Evolutionary conservation across 345 rosid genomes (phyloP).

Genomic region (Acer yangbiense): DNA sequence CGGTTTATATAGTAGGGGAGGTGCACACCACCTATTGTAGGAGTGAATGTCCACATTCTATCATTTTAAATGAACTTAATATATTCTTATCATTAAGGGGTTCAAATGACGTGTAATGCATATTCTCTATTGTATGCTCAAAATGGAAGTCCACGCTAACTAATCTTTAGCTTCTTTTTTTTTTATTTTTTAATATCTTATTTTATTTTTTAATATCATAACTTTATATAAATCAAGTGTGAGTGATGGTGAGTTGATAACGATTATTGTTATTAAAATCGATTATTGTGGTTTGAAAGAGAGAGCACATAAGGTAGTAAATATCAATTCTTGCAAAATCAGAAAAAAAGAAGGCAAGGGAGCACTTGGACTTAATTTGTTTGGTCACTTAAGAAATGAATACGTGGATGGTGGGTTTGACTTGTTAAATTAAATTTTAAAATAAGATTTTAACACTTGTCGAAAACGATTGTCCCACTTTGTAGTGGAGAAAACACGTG

Average conservation of each 20-base stretch:
- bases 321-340: not conserved
- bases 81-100: not conserved
- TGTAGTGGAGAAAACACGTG: constrained; percentile 1
- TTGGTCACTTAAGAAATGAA: not conserved
- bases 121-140: not conserved
- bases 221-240: not conserved
- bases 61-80: not conserved
- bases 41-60: too few relatives aligned
- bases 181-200: too few relatives aligned
- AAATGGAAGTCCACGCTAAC: not conserved
- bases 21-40: too few relatives aligned
- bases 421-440: not conserved
- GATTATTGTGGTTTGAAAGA: not conserved
- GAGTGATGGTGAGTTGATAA: not conserved
- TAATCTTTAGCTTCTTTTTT: too few relatives aligned
- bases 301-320: not conserved
- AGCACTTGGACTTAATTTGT: too few relatives aligned
- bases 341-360: too few relatives aligned
- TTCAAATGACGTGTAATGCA: constrained; percentile 1
- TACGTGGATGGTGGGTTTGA: constrained; percentile 1
- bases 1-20: too few relatives aligned
- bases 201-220: too few relatives aligned
- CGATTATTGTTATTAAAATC: not conserved
- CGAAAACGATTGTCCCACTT: not conserved
- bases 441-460: not conserved